phyloP scores from a whole-genome alignment of 257 asterid species.

The Gentiana dahurica region DNA sequence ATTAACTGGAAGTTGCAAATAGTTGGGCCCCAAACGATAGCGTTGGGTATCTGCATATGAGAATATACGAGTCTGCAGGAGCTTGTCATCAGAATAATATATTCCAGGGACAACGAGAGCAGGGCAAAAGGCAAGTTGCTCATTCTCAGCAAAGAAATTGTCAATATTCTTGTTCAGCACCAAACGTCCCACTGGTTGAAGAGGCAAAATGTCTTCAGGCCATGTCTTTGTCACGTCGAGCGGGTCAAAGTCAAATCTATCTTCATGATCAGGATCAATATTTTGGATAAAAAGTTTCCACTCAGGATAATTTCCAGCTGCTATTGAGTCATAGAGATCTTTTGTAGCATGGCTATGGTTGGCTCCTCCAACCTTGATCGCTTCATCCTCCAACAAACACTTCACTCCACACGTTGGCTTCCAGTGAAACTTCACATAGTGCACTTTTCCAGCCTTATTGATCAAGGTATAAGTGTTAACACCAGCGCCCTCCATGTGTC shows the following conservation, averaged over 20 bases:
- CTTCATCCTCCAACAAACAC: slow-evolving; percentile 71
- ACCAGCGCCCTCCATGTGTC: slow-evolving; percentile 97
- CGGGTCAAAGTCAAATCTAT: slow-evolving; percentile 88
- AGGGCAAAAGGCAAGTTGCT: slow-evolving; percentile 47
- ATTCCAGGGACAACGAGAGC: slow-evolving; percentile 42
- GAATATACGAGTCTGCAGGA: slow-evolving; percentile 39
- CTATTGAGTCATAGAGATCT: slow-evolving; percentile 86
- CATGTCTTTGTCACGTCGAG: slow-evolving; percentile 88
- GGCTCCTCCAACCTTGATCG: slow-evolving; percentile 69
- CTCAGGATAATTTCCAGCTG: slow-evolving; percentile 88
- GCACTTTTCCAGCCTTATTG: slow-evolving; percentile 78
- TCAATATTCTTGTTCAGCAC: slow-evolving; percentile 88
- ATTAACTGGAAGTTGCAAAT: slow-evolving; percentile 42
- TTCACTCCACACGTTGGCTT: slow-evolving; percentile 97
- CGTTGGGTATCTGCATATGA: slow-evolving; percentile 42
- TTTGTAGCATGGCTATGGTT: slow-evolving; percentile 97
- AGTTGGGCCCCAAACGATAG: slow-evolving; percentile 46
- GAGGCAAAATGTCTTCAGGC: slow-evolving; percentile 90
- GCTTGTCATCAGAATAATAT: slow-evolving; percentile 37
- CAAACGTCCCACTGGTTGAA: slow-evolving; percentile 97
- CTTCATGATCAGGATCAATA: slow-evolving; percentile 84
- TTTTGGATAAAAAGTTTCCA: slow-evolving; percentile 94
- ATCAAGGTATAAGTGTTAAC: slow-evolving; percentile 82
- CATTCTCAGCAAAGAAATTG: slow-evolving; percentile 52
- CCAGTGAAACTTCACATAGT: slow-evolving; percentile 95